Evolutionary conservation across 208 protist genomes (phyloP).

Genomic region (Acanthamoeba healyi): DNA sequence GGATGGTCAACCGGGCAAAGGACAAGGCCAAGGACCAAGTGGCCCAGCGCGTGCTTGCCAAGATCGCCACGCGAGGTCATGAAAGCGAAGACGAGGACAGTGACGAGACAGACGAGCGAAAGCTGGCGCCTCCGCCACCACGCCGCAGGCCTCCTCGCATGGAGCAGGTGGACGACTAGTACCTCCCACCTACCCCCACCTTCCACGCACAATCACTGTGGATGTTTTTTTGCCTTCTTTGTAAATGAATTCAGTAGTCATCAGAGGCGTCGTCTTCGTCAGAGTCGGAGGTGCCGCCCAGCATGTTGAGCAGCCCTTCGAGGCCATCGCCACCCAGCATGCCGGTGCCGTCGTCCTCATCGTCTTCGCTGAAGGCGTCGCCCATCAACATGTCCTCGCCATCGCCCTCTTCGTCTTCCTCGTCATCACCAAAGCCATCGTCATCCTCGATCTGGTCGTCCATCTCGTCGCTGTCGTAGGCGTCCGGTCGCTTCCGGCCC

Average conservation of each 20-base stretch:
- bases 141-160: neutral
- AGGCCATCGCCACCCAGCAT: neutral
- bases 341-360: neutral
- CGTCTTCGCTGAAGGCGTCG: slow-evolving; percentile 14
- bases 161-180: neutral
- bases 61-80: neutral
- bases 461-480: slow-evolving; percentile 65
- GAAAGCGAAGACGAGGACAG: slow-evolving; percentile 16
- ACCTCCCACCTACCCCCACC: no score
- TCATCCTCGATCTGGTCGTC: slow-evolving; percentile 71
- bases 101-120: neutral
- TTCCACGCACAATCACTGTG: neutral
- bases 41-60: neutral
- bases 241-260: neutral
- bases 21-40: slow-evolving; percentile 30
- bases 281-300: neutral
- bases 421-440: slow-evolving; percentile 27
- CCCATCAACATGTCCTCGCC: slow-evolving; percentile 24
- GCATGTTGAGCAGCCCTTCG: neutral
- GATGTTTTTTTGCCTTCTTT: neutral
- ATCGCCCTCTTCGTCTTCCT: slow-evolving; percentile 74
- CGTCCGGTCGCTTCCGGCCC: slow-evolving; percentile 68
- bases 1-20: slow-evolving; percentile 11
- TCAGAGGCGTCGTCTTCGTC: slow-evolving; percentile 7
- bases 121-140: neutral